Conservation (phyloP, 116 monocot species). For the Posidonia oceanica region DNA sequence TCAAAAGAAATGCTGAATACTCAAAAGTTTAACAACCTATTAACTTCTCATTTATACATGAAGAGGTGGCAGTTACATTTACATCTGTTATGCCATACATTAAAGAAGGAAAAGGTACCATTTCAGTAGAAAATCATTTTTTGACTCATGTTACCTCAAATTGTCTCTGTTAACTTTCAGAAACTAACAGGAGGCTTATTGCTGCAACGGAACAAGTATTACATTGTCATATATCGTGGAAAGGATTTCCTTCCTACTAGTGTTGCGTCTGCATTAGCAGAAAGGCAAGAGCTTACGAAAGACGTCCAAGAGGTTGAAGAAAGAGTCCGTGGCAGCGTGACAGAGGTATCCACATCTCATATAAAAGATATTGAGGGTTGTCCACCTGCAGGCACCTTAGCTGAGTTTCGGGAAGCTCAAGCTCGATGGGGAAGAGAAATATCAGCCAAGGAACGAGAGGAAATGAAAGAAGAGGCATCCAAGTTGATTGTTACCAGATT, state of each 20-base stretch:
- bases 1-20: too few relatives aligned
- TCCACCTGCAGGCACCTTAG: constrained; percentile 84
- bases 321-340: constrained; percentile 26
- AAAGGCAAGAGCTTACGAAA: constrained; percentile 81
- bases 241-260: constrained; percentile 89
- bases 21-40: too few relatives aligned
- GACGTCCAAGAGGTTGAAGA: constrained; percentile 83
- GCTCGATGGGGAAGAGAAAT: constrained; percentile 21
- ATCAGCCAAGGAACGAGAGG: constrained; percentile 44
- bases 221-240: constrained; percentile 96
- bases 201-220: constrained; percentile 88
- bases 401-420: constrained; percentile 32
- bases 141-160: background rate
- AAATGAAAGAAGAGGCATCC: constrained; percentile 74
- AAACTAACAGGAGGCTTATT: constrained; percentile 80
- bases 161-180: constrained; percentile 24
- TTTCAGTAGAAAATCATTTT: background rate
- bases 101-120: background rate
- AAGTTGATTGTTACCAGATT: constrained; percentile 37
- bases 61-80: too few relatives aligned
- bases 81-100: background rate
- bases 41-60: too few relatives aligned
- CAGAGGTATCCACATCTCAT: constrained; percentile 2
- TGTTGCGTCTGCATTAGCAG: constrained; percentile 71
- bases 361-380: constrained; percentile 17